Base-by-base conservation (phyloP, 306 rosid species). In the Comarum palustre region DNA sequence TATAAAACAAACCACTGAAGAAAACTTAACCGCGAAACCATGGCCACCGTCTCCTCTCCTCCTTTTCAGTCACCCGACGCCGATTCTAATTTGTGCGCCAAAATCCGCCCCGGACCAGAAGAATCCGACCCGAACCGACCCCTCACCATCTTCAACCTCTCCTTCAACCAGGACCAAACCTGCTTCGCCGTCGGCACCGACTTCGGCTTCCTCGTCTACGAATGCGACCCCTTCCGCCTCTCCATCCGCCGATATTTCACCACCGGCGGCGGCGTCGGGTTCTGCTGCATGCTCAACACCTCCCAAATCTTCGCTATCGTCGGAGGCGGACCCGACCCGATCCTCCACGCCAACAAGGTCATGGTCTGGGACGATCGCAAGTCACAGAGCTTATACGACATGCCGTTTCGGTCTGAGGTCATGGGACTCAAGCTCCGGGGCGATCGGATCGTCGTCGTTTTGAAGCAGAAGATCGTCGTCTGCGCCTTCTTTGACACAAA, bases 351-450 rank as follows among this genome's bases (percentile, higher is more conserved):
- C 6, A 83, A 87, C 74, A 86, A 85, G 79, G 93, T 92, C 45
- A 92, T 87, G 89, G 80, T 92, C 22, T 92, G 96, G 96, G 91
- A 89, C 79, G 87, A 89, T 64, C 82, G 77, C 51, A 77, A 77
- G 68, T 82, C 88, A 0, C 78, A 86, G 11, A 84, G 86, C 76
- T 73, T 86, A 57, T 83, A 85, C 34, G 92, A 88, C 75, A 85
- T 90, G 5, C 76, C 94, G 3, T 90, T 89, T 66, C 85, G 97
- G 0, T 82, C 97, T 1, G 88, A 89, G 41, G 94, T 92, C 4
- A 81, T 82, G 47, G 87, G 90, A 0, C 82, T 92, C 66, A 80
- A 89, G 12, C 92, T 92, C 68, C 79, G 87, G 0, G 43, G 83
- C 36, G 96, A 90, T 67, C 78, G 84, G 24, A 74, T 92, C 64